phyloP scores from a whole-genome alignment of 306 rosid species.

The Phaseolus lunatus region DNA sequence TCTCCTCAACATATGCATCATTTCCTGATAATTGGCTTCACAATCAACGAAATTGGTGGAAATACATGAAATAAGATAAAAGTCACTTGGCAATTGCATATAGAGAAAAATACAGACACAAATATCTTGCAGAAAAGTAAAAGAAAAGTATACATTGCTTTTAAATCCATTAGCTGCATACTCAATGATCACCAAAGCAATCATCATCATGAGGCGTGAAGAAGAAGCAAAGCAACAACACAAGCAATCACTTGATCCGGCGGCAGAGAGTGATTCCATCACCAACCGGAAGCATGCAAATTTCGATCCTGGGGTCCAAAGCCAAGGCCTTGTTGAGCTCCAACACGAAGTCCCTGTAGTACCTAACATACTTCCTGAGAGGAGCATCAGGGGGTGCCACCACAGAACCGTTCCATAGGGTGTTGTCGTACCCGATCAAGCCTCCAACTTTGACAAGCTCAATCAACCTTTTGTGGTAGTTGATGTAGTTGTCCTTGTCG shows the following conservation, averaged over 20 bases:
- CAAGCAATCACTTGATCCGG: constrained; percentile 57
- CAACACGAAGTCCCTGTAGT: constrained; percentile 82
- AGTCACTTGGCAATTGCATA: neutral
- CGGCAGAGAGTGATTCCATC: constrained; percentile 95
- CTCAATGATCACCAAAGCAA: neutral
- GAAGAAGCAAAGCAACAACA: constrained; percentile 1
- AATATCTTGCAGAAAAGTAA: constrained; percentile 5
- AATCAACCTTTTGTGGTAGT: constrained; percentile 86
- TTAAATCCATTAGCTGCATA: constrained; percentile 1
- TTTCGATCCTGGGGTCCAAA: constrained; percentile 86
- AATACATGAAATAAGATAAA: neutral
- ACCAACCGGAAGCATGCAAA: constrained; percentile 89
- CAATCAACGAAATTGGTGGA: neutral
- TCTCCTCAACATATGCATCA: neutral
- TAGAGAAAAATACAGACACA: constrained; percentile 27
- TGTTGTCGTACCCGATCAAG: constrained; percentile 89
- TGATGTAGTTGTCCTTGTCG: constrained; percentile 89
- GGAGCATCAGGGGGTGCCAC: constrained; percentile 94
- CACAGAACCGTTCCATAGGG: constrained; percentile 93
- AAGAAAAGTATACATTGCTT: neutral
- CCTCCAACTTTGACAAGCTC: constrained; percentile 88
- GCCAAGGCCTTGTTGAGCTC: constrained; percentile 90
- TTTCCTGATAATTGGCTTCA: neutral
- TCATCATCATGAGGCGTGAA: neutral
- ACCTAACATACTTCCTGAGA: constrained; percentile 81